Evolutionary conservation across 305 asterid species (phyloP).

Genomic region (Fraxinus floribunda): DNA sequence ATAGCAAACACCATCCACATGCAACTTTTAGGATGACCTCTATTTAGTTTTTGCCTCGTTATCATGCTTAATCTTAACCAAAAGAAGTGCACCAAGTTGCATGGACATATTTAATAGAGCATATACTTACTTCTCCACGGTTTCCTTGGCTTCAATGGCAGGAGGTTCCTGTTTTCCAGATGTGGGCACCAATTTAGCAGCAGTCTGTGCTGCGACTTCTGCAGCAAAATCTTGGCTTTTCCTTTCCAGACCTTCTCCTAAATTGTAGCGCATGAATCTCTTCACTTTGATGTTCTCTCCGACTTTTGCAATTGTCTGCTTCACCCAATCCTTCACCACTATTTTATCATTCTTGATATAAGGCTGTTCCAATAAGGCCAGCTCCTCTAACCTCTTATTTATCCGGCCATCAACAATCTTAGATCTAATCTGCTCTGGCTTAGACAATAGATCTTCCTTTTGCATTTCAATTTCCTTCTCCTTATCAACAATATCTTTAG

Average conservation of each 20-base stretch:
- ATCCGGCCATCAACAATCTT: slow-evolving; percentile 92
- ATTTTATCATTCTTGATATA: slow-evolving; percentile 88
- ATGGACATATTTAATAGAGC: neutral
- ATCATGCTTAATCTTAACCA: slow-evolving; percentile 9
- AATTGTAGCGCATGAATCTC: slow-evolving; percentile 77
- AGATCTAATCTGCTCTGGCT: slow-evolving; percentile 87
- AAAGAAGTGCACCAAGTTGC: neutral
- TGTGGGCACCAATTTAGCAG: slow-evolving; percentile 53
- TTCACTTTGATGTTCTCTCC: slow-evolving; percentile 92
- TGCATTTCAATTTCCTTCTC: slow-evolving; percentile 89
- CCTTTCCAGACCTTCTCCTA: slow-evolving; percentile 97
- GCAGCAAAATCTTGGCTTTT: slow-evolving; percentile 92
- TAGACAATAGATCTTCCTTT: slow-evolving; percentile 79
- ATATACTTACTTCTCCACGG: slow-evolving; percentile 61
- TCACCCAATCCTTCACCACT: slow-evolving; percentile 84
- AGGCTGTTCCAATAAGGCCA: slow-evolving; percentile 86
- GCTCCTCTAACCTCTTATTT: slow-evolving; percentile 79
- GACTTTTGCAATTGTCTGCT: slow-evolving; percentile 79
- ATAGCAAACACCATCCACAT: neutral
- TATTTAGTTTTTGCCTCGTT: neutral
- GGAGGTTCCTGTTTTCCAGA: slow-evolving; percentile 54
- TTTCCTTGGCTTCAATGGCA: slow-evolving; percentile 51
- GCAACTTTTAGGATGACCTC: slow-evolving; percentile 4
- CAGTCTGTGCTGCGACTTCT: slow-evolving; percentile 97
- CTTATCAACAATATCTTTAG: slow-evolving; percentile 62